Base-by-base conservation (phyloP, 108 stramenopile genomes). In the Pelagomonas calceolata region DNA sequence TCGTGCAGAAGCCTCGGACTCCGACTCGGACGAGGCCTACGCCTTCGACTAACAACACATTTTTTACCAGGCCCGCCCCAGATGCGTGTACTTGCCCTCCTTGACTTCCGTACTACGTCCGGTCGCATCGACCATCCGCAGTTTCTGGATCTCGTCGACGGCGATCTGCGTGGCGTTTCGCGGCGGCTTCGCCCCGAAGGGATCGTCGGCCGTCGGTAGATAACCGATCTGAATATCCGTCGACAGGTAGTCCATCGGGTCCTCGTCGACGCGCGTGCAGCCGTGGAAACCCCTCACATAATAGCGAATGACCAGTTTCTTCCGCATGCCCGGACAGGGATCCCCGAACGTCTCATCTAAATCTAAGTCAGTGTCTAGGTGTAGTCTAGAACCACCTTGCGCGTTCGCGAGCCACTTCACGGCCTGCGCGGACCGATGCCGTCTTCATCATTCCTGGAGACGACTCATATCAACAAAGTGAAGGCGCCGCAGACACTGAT, bases 281-380 rank as follows among this genome's bases (percentile, higher is more conserved):
- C 79, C 79, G 39, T 68, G 65, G 66, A 67, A 68, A 16, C 79
- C 79, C 4, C 73, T 66, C 31, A 79, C 63, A 30, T 79, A 76
- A 72, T 79, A 79, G 34, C 67, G 72, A 10, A 79, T 66, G 18
- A 45, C 30, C 34, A 79, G 67, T n/a, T 65, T 71, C 72, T 79
- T 79, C 36, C 73, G 65, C 30, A 76, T 45, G 30, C 76, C 76
- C 16, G 76, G 76, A 63, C 76, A 79, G 15, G 79, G 79, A 34
- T 79, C 79, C 0, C 79, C 79, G 44, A 79, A 79, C 1, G 77
- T 63, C 4, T 73, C 67, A 0, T 39, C 32, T 17, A 78, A 39
- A 0, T 32, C 32, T 32, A 71, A 65, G 32, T 51, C 30, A n/a
- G 68, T 63, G 51, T 36, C 37, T 36, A 76, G 75, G 34, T 68